These are phyloP conservation scores for Obelidium mucronatum DNA, from an alignment of 192 early-diverging fungal species.

Conservation along the genomic window DNA sequence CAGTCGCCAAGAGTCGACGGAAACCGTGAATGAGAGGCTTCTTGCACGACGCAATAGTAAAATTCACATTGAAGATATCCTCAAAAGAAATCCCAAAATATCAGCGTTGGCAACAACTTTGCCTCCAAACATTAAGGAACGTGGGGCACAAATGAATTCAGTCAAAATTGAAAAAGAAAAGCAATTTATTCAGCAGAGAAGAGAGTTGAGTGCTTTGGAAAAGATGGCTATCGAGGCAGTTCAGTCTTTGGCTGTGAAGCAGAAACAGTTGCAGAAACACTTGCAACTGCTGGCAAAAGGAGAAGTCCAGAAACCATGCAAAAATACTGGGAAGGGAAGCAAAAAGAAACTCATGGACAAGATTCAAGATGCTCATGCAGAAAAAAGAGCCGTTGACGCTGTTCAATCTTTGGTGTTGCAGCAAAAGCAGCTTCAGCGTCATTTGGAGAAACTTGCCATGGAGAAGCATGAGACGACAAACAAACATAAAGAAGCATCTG, in stretches of 20 bases:
- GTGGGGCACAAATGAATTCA: not conserved
- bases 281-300: not conserved
- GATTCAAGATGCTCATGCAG: not conserved
- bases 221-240: constrained; percentile 16
- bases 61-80: not conserved
- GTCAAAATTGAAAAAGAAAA: constrained; percentile 23
- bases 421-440: constrained; percentile 1
- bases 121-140: not conserved
- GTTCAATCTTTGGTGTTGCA: constrained; percentile 5
- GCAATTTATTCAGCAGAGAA: constrained; percentile 9
- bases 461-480: not conserved
- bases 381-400: not conserved
- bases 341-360: not conserved
- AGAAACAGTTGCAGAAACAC: constrained; percentile 7
- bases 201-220: constrained; percentile 11
- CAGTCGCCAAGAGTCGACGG: not conserved
- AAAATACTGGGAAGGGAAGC: not conserved
- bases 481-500: not conserved
- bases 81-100: not conserved
- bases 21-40: not conserved
- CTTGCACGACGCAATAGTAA: not conserved
- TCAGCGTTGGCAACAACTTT: not conserved
- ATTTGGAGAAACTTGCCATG: not conserved
- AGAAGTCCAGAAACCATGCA: not conserved
- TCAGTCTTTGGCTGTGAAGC: constrained; percentile 7